Evolutionary conservation across 2,329 filamentous ascomycete species (phyloP).

Genomic region (Alternaria arborescens): DNA sequence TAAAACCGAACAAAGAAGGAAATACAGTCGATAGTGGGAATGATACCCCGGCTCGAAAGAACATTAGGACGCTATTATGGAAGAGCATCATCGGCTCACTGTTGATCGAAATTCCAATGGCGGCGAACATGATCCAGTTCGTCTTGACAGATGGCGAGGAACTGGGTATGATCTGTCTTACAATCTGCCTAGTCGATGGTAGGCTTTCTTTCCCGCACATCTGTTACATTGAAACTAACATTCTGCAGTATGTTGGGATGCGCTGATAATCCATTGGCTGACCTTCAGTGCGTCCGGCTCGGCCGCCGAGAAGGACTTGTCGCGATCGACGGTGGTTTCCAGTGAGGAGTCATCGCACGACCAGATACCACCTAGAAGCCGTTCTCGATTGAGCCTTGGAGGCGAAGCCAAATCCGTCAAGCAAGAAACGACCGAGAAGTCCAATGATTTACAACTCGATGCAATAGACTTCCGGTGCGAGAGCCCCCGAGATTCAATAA

Average conservation of each 20-base stretch:
- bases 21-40: not conserved
- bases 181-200: constrained; percentile 52
- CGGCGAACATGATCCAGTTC: constrained; percentile 49
- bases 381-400: not conserved
- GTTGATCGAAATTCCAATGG: constrained; percentile 48
- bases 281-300: constrained; percentile 24
- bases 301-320: constrained; percentile 15
- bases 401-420: not conserved
- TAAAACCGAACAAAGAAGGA: not conserved
- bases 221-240: not conserved
- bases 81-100: constrained; percentile 44
- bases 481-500: not conserved
- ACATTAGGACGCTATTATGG: constrained; percentile 33
- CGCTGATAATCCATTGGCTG: constrained; percentile 31
- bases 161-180: constrained; percentile 51
- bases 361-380: not conserved
- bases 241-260: constrained; percentile 26
- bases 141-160: constrained; percentile 42
- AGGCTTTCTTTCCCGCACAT: constrained; percentile 13
- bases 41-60: constrained; percentile 25
- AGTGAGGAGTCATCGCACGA: not conserved
- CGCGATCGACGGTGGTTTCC: not conserved
- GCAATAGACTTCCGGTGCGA: not conserved
- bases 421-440: not conserved
- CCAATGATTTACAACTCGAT: not conserved